Evolutionary conservation across 2,329 filamentous ascomycete species (phyloP).

Genomic region (Aspergillus piperis): DNA sequence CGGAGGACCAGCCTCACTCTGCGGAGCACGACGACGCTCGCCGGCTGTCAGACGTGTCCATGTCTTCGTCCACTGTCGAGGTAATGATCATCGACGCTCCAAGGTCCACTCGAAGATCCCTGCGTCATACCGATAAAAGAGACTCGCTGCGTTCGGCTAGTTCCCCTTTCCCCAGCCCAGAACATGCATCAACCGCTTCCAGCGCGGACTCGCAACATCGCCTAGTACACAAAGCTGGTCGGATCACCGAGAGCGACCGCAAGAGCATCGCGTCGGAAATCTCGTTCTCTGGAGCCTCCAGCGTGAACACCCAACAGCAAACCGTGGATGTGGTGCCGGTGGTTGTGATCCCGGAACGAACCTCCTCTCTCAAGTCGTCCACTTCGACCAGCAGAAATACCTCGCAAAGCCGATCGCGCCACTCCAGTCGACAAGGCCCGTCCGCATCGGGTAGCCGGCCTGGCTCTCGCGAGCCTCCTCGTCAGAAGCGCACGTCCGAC

Average conservation of each 20-base stretch:
- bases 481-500: constrained; percentile 43
- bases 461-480: constrained; percentile 36
- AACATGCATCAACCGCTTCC: constrained; percentile 48
- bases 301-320: constrained; percentile 30
- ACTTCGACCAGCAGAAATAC: constrained; percentile 38
- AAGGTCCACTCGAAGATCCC: constrained; percentile 45
- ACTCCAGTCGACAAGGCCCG: constrained; percentile 40
- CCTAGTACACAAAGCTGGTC: constrained; percentile 53
- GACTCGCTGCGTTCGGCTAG: constrained; percentile 52
- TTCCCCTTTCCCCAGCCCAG: constrained; percentile 47
- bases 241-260: constrained; percentile 51
- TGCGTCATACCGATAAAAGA: constrained; percentile 58
- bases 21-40: constrained; percentile 33
- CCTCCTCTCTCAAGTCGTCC: constrained; percentile 47
- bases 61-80: constrained; percentile 55
- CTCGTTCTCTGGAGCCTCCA: constrained; percentile 37
- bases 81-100: constrained; percentile 57
- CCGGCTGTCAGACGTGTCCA: constrained; percentile 54
- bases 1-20: constrained; percentile 30
- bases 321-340: constrained; percentile 48
- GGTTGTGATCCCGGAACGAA: constrained; percentile 50
- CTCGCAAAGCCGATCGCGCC: constrained; percentile 41
- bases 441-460: constrained; percentile 37
- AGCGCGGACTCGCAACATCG: constrained; percentile 49
- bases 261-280: constrained; percentile 47